Evolutionary conservation across 371 early-diverging fungal genomes (phyloP), one percentile per base, ranked within the genome.

Genomic region (Fennellomyces sp.): DNA sequence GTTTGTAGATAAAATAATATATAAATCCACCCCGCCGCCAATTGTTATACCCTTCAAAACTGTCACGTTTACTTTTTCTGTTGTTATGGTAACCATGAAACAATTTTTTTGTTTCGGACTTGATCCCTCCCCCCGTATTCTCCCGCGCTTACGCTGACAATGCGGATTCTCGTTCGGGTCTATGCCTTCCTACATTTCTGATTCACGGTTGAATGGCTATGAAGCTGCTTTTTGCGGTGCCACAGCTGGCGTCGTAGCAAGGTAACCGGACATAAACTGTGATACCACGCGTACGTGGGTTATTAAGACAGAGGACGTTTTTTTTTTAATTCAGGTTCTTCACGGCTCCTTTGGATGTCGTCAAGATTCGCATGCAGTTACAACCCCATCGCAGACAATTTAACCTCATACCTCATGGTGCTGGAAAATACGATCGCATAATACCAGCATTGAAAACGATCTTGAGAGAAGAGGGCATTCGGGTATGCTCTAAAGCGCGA

Each of bases 281-380:
- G n/a, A n/a, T n/a, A n/a, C n/a, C n/a, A n/a, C n/a, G 13, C 5
- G 19, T 25, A 17, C 33, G n/a, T 8, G 30, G 36, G 17, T 45
- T 21, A 11, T 23, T 45, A 21, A 8, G 0, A 21, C 2, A 21
- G 23, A 21, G 23, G 23, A 45, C 10, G 23, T 25, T 4, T 3
- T 17, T 45, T 45, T 45, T 21, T 5, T 23, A 23, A 21, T 45
- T 45, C 41, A 83, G 83, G 51, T 81, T 83, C 47, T 81, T 91
- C 4, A 89, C 94, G 30, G 88, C 96, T 5, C 97, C 97, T 7
- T 68, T 97, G 8, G 97, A 97, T 56, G 97, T 97, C 2, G 85
- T 96, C 64, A 97, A 97, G 72, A 96, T 94, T 58, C 83, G 94
- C 10, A 75, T 92, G 66, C 90, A 93, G 75, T 80, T 92, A 55